These are phyloP conservation scores for Vitis hybrid DNA, from an alignment of 177 flowering plant genomes.

Conservation along the genomic window DNA sequence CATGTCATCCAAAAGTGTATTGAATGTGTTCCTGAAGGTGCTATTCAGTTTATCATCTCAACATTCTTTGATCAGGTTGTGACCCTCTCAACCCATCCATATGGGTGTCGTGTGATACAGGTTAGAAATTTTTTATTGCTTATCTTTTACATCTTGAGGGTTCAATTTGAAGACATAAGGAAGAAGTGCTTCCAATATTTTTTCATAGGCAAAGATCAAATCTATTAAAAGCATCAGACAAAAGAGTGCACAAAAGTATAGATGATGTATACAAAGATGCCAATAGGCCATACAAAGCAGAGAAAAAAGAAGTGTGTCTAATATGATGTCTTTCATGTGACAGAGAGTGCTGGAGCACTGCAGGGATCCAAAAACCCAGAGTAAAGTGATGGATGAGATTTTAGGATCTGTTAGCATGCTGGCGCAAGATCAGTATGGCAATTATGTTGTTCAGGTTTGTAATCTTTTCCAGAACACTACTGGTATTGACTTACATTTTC, in stretches of 20 bases:
- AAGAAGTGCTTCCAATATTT: background rate
- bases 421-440: constrained; percentile 84
- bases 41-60: constrained; percentile 81
- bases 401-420: constrained; percentile 65
- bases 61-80: constrained; percentile 91
- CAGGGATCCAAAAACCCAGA: constrained; percentile 43
- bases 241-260: too few relatives aligned
- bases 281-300: too few relatives aligned
- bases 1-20: constrained; percentile 99
- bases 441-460: constrained; percentile 78
- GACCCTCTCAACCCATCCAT: constrained; percentile 92
- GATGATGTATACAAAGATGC: too few relatives aligned
- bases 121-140: constrained; percentile 28
- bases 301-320: too few relatives aligned
- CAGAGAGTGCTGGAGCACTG: constrained; percentile 91
- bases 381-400: constrained; percentile 72
- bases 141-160: background rate
- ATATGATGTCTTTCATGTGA: constrained; percentile 3
- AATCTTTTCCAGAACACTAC: background rate
- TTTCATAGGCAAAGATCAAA: background rate
- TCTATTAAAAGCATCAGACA: too few relatives aligned
- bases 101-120: constrained; percentile 99
- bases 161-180: background rate
- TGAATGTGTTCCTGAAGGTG: constrained; percentile 93
- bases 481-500: background rate